Base-by-base conservation (phyloP, 805 yeast species). In the Candida piceae region DNA sequence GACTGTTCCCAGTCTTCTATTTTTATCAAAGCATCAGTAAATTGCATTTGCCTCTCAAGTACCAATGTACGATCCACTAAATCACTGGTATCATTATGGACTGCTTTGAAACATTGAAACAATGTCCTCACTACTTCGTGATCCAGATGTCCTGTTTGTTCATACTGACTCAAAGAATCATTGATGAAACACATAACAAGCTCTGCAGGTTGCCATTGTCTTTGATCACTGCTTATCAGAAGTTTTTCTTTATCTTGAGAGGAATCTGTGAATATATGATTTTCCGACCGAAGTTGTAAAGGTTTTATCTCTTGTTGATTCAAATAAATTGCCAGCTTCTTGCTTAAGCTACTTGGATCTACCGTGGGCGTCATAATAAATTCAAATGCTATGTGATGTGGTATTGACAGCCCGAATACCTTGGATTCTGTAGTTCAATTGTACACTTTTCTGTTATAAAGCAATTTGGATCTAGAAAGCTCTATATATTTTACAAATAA, bases 101-200 rank as follows among this genome's bases (percentile, higher is more conserved):
- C 23, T 4, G 36, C 41, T n/a, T 38, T 30, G 18, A 46, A 38
- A 38, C 48, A 46, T 4, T 39, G 42, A 7, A 24, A 11, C 6
- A 39, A 28, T 5, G 43, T 40, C 16, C 34, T 31, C 7, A 41
- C 18, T 13, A 25, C 16, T 13, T 32, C 34, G 7, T 16, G 16
- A 9, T 38, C 41, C 15, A 41, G 19, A 11, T 18, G 15, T 2
- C 17, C 23, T 6, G 27, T 23, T 6, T 25, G 29, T 4, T 32
- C 30, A 11, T 24, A 31, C 10, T 30, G 41, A 16, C 28, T 29
- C 21, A 44, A 24, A 11, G 37, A 36, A 15, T 37, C 37, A 19
- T 32, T 26, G 20, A 46, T 26, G 15, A 36, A 43, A 12, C 31
- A 33, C 17, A 38, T 21, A 15, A 46, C 46, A 17, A 38, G 36